These are phyloP conservation scores for Vicia sativa DNA, from an alignment of 306 rosid genomes.

Conservation along the genomic window DNA sequence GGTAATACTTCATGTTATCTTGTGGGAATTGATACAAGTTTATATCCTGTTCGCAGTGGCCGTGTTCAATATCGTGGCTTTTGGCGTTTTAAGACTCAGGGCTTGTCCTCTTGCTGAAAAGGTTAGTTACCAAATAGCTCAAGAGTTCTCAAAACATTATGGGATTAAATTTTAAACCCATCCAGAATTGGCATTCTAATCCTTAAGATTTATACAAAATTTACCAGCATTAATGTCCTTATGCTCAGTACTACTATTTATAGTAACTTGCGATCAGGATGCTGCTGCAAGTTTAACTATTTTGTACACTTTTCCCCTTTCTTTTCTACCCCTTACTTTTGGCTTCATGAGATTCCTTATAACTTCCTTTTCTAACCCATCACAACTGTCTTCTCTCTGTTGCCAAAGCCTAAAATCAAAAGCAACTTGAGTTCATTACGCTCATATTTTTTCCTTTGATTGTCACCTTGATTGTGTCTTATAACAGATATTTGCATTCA, in stretches of 20 bases:
- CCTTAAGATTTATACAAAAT: slow-evolving; percentile 17
- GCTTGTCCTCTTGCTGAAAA: slow-evolving; percentile 66
- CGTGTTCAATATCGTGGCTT: slow-evolving; percentile 70
- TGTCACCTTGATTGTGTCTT: slow-evolving; percentile 25
- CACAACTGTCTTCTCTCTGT: neutral
- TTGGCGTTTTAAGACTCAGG: slow-evolving; percentile 66
- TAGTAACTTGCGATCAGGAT: slow-evolving; percentile 13
- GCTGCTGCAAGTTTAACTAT: slow-evolving; percentile 1
- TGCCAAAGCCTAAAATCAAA: slow-evolving; percentile 26
- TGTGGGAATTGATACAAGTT: slow-evolving; percentile 31
- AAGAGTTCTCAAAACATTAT: slow-evolving; percentile 8
- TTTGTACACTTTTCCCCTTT: slow-evolving; percentile 10
- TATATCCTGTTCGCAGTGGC: slow-evolving; percentile 64
- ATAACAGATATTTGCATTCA: slow-evolving; percentile 72
- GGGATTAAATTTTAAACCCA: slow-evolving; percentile 17
- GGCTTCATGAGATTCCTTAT: no score
- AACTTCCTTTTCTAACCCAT: no score
- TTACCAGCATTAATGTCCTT: slow-evolving; percentile 2
- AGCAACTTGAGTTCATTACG: neutral
- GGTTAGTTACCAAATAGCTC: slow-evolving; percentile 55
- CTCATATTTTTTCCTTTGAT: slow-evolving; percentile 20
- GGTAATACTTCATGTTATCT: slow-evolving; percentile 12
- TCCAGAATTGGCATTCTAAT: slow-evolving; percentile 2
- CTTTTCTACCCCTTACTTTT: neutral
- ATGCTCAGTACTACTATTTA: neutral